These are phyloP conservation scores for Arthromyces matolae DNA, from an alignment of 768 basidiomycete species.

Conservation along the genomic window DNA sequence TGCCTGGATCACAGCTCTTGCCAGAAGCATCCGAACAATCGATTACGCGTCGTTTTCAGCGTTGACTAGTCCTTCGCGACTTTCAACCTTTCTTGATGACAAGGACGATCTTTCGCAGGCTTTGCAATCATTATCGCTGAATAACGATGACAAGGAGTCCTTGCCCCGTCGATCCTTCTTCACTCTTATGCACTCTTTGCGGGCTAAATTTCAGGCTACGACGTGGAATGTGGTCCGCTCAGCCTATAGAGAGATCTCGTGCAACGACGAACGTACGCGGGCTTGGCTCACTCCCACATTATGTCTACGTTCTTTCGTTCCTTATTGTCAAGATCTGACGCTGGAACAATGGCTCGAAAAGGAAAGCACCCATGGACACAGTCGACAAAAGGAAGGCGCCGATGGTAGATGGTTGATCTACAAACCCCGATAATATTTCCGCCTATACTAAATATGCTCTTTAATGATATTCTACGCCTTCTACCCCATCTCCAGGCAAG, in stretches of 20 bases:
- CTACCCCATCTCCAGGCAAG: constrained; percentile 1
- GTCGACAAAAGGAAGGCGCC: constrained; percentile 53
- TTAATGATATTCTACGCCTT: constrained; percentile 3
- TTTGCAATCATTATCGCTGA: constrained; percentile 15
- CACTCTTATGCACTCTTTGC: constrained; percentile 43
- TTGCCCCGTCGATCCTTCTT: constrained; percentile 40
- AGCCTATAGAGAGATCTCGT: constrained; percentile 60
- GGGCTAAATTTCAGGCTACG: constrained; percentile 46
- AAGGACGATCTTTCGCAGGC: constrained; percentile 2
- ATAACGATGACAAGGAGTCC: constrained; percentile 2
- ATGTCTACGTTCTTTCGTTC: constrained; percentile 36
- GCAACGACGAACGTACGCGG: constrained; percentile 36
- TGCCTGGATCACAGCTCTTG: constrained; percentile 51
- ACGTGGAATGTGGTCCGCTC: constrained; percentile 58
- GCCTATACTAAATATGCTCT: background rate
- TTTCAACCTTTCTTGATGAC: constrained; percentile 21
- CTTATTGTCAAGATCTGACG: constrained; percentile 22
- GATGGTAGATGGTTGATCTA: constrained; percentile 61
- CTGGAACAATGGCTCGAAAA: constrained; percentile 54
- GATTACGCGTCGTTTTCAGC: constrained; percentile 53
- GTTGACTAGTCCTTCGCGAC: constrained; percentile 32
- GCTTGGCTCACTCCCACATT: constrained; percentile 49
- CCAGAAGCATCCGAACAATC: constrained; percentile 46
- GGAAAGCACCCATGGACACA: constrained; percentile 39
- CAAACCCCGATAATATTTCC: constrained; percentile 35